Conservation (phyloP, 352 stramenopile genomes). For the Globisporangium emineosum region DNA sequence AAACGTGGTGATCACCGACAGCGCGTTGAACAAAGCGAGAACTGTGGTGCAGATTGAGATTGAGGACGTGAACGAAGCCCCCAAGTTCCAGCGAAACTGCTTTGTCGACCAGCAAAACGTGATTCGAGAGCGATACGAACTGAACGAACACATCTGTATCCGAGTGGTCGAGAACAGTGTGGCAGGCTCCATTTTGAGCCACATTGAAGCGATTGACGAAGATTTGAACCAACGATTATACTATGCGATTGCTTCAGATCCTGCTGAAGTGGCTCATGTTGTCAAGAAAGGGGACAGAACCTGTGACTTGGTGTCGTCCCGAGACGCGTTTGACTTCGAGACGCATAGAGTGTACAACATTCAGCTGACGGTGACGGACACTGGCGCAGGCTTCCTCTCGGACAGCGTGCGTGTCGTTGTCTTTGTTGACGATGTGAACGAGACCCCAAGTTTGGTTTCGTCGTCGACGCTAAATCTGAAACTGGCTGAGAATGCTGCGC, state of each 20-base stretch:
- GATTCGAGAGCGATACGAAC: conserved; percentile 32
- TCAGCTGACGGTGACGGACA: conserved; percentile 45
- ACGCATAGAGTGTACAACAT: conserved; percentile 30
- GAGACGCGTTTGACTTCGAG: conserved; percentile 44
- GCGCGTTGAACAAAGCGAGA: conserved; percentile 5
- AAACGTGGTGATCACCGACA: conserved; percentile 11
- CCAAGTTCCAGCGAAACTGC: conserved; percentile 44
- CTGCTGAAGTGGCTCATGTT: conserved; percentile 26
- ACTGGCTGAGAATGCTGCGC: conserved; percentile 34
- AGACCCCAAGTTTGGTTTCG: conserved; percentile 30
- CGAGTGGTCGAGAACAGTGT: conserved; percentile 32
- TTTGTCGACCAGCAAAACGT: conserved; percentile 34
- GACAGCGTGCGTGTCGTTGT: conserved; percentile 44
- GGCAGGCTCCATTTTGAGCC: conserved; percentile 22
- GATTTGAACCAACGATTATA: conserved; percentile 43
- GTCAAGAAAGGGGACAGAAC: conserved; percentile 30
- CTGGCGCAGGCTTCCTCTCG: conserved; percentile 34
- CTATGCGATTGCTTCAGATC: conserved; percentile 26
- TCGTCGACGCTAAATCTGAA: conserved; percentile 27
- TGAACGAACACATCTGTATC: conserved; percentile 49
- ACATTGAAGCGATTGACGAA: conserved; percentile 29
- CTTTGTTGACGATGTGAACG: conserved; percentile 45
- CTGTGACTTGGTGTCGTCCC: conserved; percentile 34
- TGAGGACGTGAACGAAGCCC: conserved; percentile 46
- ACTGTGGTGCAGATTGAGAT: conserved; percentile 29